Base-by-base conservation (phyloP, 2,329 filamentous ascomycete species). In the Parasarocladium wereldwijsianum region DNA sequence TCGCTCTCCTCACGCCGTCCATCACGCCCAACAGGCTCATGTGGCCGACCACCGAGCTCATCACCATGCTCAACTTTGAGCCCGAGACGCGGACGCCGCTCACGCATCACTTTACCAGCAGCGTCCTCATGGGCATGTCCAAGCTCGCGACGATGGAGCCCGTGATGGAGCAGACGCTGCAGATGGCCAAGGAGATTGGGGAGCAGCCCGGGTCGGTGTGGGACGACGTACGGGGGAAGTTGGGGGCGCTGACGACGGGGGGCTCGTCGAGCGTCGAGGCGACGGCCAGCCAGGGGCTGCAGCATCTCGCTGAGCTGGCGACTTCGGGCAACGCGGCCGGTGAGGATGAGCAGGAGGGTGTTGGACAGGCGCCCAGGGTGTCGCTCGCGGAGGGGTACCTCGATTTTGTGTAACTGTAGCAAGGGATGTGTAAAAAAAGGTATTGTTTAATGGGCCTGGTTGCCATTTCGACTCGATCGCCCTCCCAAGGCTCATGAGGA, bases 61-160 rank as follows among this genome's bases (percentile, higher is more conserved):
- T 67, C 22, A 57, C 56, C n/a, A 58, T 79, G 29, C 54, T 82
- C 18, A 60, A 66, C 6, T 55, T 57, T 17, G 66, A 68, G 23
- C 49, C 62, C 4, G 62, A 65, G 26, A 51, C 74, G 6, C 54
- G 69, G 26, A 75, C 64, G 31, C 76, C 77, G 0, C 53, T 83
- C 25, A 72, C 71, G 32, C 72, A 81, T 43, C 74, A 83, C 43
- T 76, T 77, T 38, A 64, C 65, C 32, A 64, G 62, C 9, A 57
- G 82, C 8, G 61, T 65, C 2, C 58, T 66, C 8, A 56, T 79
- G 42, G 65, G 67, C n/a, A 54, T 84, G 4, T 51, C 70, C 27
- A 69, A 76, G 38, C 57, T 82, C 19, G 53, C 54, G 18, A 68
- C 65, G 40, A 51, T 65, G 7, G 63, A 70, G 7, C 58, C 22